Base-by-base conservation (phyloP, 2,329 filamentous ascomycete genomes). In the Sporothrix variecibatus region DNA sequence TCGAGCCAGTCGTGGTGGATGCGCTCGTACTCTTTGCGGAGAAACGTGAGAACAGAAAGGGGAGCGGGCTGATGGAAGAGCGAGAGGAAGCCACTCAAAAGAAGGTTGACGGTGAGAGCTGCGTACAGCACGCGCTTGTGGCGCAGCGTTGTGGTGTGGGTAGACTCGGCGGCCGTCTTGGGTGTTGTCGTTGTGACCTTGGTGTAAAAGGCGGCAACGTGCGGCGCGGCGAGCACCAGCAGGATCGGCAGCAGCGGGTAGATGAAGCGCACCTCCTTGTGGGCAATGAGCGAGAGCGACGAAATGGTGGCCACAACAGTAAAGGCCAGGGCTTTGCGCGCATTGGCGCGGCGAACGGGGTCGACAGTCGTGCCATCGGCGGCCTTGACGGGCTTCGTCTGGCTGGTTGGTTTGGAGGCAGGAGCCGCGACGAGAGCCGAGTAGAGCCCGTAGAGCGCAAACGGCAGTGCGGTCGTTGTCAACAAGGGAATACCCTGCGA, bases 241-340 rank as follows among this genome's bases (percentile, higher is more conserved):
- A 99, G 87, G n/a, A 91, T 87, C 1, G 96, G 95, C 1, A 98
- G 87, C 23, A 99, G 87, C 0, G 96, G 95, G 79, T 97, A 97
- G 77, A 98, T 93, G 85, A 99, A 99, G 79, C 96, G 94, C 78
- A 97, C 93, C 86, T 99, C 96, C 82, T 99, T 99, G 84, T 99
- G 96, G 1, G 94, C 91, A 77, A 98, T 93, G 65, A 93, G 80
- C 1, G 94, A 97, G 46, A 98, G 87, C 1, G 86, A 82, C 1
- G 84, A 80, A 11, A 93, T 83, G 74, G 91, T 92, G 40, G 89
- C 82, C 72, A 91, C 76, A 58, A 92, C 86, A 8, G 89, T 85
- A 40, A 86, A 85, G 11, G 90, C 86, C 9, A 95, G 83, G 49
- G 87, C 86, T 72, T 85, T 86, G 71, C 86, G 83, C 15, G 87